phyloP scores from a whole-genome alignment of 2,329 filamentous ascomycete genomes.

The Biscogniauxia mediterranea region DNA sequence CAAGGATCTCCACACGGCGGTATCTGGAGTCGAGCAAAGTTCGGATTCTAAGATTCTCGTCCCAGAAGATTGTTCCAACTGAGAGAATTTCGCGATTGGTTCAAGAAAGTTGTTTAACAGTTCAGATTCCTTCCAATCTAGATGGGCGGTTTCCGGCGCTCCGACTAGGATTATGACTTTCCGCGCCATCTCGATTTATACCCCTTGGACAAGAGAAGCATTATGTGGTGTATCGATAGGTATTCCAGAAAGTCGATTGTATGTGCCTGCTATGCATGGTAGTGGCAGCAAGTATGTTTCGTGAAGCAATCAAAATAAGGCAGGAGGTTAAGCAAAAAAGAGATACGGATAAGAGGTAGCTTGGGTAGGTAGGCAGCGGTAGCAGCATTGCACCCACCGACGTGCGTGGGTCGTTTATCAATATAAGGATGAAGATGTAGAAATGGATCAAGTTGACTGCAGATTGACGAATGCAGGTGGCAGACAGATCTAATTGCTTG shows the following conservation, averaged over 20 bases:
- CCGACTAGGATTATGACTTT: constrained; percentile 29
- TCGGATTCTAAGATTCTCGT: constrained; percentile 11
- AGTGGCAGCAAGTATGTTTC: no score
- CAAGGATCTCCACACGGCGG: constrained; percentile 54
- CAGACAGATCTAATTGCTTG: neutral
- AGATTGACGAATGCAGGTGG: neutral
- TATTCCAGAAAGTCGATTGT: neutral
- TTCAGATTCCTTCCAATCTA: constrained; percentile 26
- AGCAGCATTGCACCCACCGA: no score
- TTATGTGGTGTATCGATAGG: neutral
- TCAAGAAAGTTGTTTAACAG: constrained; percentile 49
- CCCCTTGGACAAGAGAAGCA: constrained; percentile 4
- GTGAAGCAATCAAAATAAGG: neutral
- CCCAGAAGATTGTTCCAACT: constrained; percentile 6
- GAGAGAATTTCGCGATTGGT: constrained; percentile 33
- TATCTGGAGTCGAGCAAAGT: constrained; percentile 23
- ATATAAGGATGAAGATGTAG: no score
- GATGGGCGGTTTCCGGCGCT: constrained; percentile 25
- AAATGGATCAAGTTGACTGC: no score
- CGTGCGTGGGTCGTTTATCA: no score
- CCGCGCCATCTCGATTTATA: constrained; percentile 24
- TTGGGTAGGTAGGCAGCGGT: no score
- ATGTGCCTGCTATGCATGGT: constrained; percentile 1
- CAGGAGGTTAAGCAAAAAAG: neutral
- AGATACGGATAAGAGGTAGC: neutral